Conservation (phyloP, 208 protist genomes). For the Angomonas desouzai region DNA sequence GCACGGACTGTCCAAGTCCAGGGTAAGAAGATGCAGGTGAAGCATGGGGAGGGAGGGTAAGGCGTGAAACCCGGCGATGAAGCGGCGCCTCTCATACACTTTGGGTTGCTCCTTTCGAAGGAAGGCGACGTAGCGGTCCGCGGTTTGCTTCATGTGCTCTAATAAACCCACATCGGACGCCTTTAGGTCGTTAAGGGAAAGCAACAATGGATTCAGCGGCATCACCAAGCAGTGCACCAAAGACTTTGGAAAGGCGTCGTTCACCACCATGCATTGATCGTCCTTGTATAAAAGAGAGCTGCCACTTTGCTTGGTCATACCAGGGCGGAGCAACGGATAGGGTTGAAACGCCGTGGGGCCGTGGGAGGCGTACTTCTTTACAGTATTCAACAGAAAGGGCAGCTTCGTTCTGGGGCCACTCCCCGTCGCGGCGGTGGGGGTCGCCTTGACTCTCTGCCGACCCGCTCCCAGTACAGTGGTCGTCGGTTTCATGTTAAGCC, state of each 20-base stretch:
- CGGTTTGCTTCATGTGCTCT: conserved; percentile 49
- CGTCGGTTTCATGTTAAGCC: background rate
- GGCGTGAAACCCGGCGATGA: conserved; percentile 81
- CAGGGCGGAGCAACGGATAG: conserved; percentile 15
- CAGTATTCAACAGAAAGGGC: conserved; percentile 69
- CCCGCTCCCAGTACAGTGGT: background rate
- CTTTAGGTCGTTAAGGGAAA: conserved; percentile 58
- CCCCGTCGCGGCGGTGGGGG: conserved; percentile 7
- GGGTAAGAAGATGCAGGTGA: conserved; percentile 81
- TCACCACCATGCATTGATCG: conserved; percentile 64
- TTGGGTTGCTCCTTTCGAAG: conserved; percentile 18
- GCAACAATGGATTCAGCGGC: conserved; percentile 59
- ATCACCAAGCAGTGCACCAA: conserved; percentile 77
- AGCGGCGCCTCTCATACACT: conserved; percentile 28
- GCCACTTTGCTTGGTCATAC: conserved; percentile 32
- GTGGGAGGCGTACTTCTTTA: conserved; percentile 32
- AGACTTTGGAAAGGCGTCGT: conserved; percentile 88
- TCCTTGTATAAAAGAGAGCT: conserved; percentile 77
- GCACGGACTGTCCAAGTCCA: conserved; percentile 76
- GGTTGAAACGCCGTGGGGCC: conserved; percentile 25
- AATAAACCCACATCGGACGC: conserved; percentile 47
- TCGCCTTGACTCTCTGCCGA: background rate
- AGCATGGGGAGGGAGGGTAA: conserved; percentile 81
- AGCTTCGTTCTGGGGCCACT: conserved; percentile 62
- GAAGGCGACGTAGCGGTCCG: conserved; percentile 51